Evolutionary conservation across 2,329 filamentous ascomycete species (phyloP), one percentile per base, ranked within the genome.

Genomic region (Penicillium sp.): DNA sequence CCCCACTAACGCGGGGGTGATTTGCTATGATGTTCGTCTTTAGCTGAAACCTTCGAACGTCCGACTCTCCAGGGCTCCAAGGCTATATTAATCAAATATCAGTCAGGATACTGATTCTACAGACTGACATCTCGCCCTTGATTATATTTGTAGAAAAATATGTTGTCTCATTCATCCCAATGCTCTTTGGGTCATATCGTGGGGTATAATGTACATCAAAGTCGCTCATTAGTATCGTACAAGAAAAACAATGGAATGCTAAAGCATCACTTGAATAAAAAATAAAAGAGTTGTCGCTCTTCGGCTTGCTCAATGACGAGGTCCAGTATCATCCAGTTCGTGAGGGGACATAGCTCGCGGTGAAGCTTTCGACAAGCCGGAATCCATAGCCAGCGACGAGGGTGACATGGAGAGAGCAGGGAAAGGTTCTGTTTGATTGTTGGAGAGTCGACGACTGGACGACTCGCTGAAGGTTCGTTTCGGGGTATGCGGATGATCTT

Each of bases 401-500:
- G 46, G 48, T 3, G 56, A 50, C 44, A 55, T 16, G 22, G 46
- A 50, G 43, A 74, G 59, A 11, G 69, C 61, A 8, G 72, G 72
- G 31, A 74, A 74, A 11, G 71, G 71, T 38, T 74, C 70, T 4
- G 56, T 67, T 49, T 63, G 55, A 13, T 63, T 55, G n/a, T 48
- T 54, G 10, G 57, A 56, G 31, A 54, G 53, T 34, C 47, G 59
- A 40, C 45, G 55, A 43, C 36, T 56, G 22, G 58, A 58, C 16
- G 62, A 61, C 13, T 56, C 53, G 45, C 55, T 57, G 16, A 59
- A 47, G 14, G 45, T 44, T 34, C 39, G 41, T 27, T 16, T 53
- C 13, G 14, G 48, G 21, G 16, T 32, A 27, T 13, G 52, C 39
- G 34, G 40, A 31, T 57, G 51, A 22, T 42, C 46, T 38, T 59